Conservation (phyloP, 768 basidiomycete genomes). For the Auriscalpium microsporum region DNA sequence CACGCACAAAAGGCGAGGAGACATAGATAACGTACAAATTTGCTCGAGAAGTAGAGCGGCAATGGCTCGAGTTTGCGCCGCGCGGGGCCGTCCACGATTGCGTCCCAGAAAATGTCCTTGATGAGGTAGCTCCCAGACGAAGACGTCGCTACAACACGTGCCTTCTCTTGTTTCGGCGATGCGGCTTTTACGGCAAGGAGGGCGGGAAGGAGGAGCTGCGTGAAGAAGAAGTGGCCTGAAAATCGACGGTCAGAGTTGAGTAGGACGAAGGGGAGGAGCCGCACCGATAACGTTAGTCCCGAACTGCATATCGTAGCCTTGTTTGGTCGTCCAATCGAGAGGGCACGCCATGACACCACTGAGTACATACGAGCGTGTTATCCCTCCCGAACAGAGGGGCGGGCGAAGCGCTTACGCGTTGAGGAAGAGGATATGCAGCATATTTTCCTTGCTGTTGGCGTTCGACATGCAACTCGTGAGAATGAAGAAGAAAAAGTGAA, state of each 20-base stretch:
- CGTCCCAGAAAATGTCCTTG: constrained; percentile 30
- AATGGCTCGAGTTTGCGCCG: constrained; percentile 11
- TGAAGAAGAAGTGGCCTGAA: constrained; percentile 52
- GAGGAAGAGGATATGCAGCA: constrained; percentile 41
- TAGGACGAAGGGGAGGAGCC: neutral
- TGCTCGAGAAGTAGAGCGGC: constrained; percentile 27
- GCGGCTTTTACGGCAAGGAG: constrained; percentile 31
- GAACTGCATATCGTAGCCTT: constrained; percentile 50
- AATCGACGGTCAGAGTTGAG: neutral
- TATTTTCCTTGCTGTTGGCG: constrained; percentile 31
- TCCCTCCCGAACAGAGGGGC: neutral
- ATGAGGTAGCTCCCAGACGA: constrained; percentile 29
- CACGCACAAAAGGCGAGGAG: neutral
- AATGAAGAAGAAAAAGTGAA: too few species aligned
- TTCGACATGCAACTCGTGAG: too few species aligned
- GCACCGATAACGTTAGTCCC: constrained; percentile 47
- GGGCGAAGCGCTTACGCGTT: constrained; percentile 39
- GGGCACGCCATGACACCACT: constrained; percentile 44
- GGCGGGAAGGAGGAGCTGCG: constrained; percentile 41
- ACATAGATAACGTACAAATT: constrained; percentile 31
- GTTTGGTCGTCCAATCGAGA: constrained; percentile 30
- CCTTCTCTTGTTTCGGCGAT: constrained; percentile 28
- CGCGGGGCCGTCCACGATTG: constrained; percentile 21
- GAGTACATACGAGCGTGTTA: too few species aligned
- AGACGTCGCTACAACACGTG: constrained; percentile 38